Base-by-base conservation (phyloP, 495 filamentous ascomycete genomes). In the Penicillium fimorum region DNA sequence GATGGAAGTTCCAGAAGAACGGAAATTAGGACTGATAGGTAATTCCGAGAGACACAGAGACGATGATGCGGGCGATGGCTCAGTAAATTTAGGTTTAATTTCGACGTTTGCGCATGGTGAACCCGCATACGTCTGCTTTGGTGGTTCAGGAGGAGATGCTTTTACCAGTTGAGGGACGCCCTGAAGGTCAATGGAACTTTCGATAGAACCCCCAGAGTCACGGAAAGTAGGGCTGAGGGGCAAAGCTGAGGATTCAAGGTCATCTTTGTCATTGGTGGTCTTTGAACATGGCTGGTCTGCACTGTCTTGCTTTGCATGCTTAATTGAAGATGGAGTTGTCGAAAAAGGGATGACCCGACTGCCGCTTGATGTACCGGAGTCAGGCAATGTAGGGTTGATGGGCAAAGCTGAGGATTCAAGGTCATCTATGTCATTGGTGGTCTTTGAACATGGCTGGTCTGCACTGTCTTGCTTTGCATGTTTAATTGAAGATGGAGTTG, bases 371-470 rank as follows among this genome's bases (percentile, higher is more conserved):
- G 43, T n/a, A 11, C 6, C 33, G 13, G 50, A 37, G n/a, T 29
- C 25, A 32, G n/a, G 29, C 7, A 59, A 27, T n/a, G 45, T 38
- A 22, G 51, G 51, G n/a, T 44, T 59, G 46, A 55, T 38, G 18
- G 57, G 29, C 15, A 55, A n/a, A n/a, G 47, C 47, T 0, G 66
- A 69, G 17, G 53, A 55, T 24, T 60, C 42, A 18, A 69, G 64
- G 35, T 42, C 13, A 20, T 41, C 7, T 1, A 32, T n/a, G 35
- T 27, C 27, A 18, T 51, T 30, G 37, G 33, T 9, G 4, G 15
- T 4, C 22, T 37, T 37, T 46, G 27, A 9, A 20, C 9, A 29
- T 17, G 6, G 42, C 30, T 27, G 29, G 18, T 46, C 30, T 18
- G 12, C 1, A 20, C 13, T 15, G 10, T 46, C 22, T 12, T 43